Percentiles rank a stretch among this genome's conserved stretches.
Conservation (phyloP, 2,329 filamentous ascomycete species). For the Colletotrichum lupini region DNA sequence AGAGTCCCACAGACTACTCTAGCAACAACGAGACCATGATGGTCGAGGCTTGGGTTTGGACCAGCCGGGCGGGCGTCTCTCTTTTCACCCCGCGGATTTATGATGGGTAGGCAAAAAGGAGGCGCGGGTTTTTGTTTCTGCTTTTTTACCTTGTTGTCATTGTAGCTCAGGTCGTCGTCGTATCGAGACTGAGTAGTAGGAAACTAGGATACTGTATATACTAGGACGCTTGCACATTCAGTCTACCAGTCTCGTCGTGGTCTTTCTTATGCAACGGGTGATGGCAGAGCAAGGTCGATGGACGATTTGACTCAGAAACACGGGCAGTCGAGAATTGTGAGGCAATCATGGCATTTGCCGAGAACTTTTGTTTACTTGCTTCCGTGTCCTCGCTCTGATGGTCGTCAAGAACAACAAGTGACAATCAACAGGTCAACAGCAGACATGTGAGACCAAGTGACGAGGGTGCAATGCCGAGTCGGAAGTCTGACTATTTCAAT, state of each 20-base stretch:
- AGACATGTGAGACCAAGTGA: no score
- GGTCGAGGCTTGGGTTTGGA: slow-evolving; percentile 6
- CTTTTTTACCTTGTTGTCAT: background rate
- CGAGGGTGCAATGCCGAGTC: no score
- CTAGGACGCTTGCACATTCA: slow-evolving; percentile 7
- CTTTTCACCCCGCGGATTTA: slow-evolving; percentile 14
- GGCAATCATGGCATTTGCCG: background rate
- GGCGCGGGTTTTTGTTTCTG: slow-evolving; percentile 1
- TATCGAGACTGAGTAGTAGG: background rate
- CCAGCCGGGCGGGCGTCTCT: slow-evolving; percentile 13
- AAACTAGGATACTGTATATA: slow-evolving; percentile 8
- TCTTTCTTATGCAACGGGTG: background rate
- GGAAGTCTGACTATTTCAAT: no score
- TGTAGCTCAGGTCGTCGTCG: background rate
- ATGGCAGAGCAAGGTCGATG: background rate
- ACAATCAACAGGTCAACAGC: no score
- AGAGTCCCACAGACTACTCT: slow-evolving; percentile 1
- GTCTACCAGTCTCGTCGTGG: slow-evolving; percentile 1
- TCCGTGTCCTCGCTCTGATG: background rate
- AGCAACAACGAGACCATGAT: slow-evolving; percentile 2
- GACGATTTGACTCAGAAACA: no score
- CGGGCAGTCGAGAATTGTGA: background rate
- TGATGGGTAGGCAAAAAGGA: slow-evolving; percentile 28
- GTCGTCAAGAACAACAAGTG: no score
- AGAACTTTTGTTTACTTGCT: background rate